Evolutionary conservation across 306 rosid species (phyloP).

Genomic region (Comarum palustre): DNA sequence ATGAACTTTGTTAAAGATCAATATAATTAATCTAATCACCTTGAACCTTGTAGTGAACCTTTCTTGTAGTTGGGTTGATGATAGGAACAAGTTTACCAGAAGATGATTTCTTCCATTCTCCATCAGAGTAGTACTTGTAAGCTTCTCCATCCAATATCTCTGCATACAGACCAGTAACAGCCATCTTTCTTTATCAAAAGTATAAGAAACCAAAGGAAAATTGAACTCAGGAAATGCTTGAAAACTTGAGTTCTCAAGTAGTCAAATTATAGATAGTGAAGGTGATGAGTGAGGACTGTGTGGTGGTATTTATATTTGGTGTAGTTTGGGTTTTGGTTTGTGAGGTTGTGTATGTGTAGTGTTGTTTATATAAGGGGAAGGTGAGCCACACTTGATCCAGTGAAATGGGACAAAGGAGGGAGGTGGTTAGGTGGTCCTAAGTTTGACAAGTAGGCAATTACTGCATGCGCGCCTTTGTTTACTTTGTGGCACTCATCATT

Average conservation of each 20-base stretch:
- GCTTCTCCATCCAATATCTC: conserved; percentile 78
- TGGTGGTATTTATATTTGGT: conserved; percentile 13
- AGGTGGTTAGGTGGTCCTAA: conserved; percentile 44
- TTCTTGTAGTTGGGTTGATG: conserved; percentile 79
- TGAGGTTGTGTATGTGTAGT: conserved; percentile 21
- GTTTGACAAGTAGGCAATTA: conserved; percentile 42
- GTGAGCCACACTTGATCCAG: conserved; percentile 41
- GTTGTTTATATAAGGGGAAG: conserved; percentile 37
- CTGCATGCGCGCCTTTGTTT: not conserved
- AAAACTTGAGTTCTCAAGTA: not conserved
- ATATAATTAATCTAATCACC: conserved; percentile 32
- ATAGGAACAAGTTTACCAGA: conserved; percentile 78
- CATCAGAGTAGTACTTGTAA: conserved; percentile 76
- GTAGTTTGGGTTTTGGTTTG: conserved; percentile 26
- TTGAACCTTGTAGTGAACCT: conserved; percentile 91
- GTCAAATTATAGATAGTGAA: not conserved
- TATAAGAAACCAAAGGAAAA: not conserved
- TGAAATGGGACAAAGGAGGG: conserved; percentile 14
- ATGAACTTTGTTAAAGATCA: not conserved
- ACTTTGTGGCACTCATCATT: not conserved
- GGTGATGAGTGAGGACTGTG: conserved; percentile 2
- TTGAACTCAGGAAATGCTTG: not conserved
- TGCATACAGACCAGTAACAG: conserved; percentile 67
- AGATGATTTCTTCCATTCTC: conserved; percentile 82
- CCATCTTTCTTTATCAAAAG: conserved; percentile 36